These are phyloP conservation scores for Entomortierella chlamydospora DNA, from an alignment of 192 early-diverging fungal genomes.

Conservation along the genomic window DNA sequence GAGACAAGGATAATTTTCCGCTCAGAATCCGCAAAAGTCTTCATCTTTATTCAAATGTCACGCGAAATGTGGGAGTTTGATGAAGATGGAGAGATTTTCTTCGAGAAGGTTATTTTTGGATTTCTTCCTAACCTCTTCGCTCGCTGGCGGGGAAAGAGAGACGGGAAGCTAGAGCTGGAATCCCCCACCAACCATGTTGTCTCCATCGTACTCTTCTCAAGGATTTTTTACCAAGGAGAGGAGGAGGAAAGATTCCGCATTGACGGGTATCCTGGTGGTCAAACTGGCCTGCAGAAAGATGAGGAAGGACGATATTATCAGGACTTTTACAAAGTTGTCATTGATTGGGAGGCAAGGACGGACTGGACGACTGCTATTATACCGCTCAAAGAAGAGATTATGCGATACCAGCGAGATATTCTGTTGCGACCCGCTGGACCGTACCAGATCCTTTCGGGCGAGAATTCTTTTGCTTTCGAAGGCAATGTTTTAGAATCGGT, in stretches of 20 bases:
- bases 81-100: slow-evolving; percentile 95
- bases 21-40: slow-evolving; percentile 94
- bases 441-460: slow-evolving; percentile 73
- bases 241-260: slow-evolving; percentile 46
- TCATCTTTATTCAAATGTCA: slow-evolving; percentile 96
- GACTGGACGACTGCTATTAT: slow-evolving; percentile 79
- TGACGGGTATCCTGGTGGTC: slow-evolving; percentile 44
- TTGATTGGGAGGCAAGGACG: slow-evolving; percentile 87
- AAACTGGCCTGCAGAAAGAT: slow-evolving; percentile 53
- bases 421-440: slow-evolving; percentile 62
- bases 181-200: slow-evolving; percentile 88
- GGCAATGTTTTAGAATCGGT: slow-evolving; percentile 97
- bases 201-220: slow-evolving; percentile 94
- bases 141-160: slow-evolving; percentile 77
- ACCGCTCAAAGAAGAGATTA: slow-evolving; percentile 79
- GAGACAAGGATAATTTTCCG: slow-evolving; percentile 90
- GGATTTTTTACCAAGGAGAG: slow-evolving; percentile 80
- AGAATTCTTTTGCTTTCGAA: slow-evolving; percentile 86
- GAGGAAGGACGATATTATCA: slow-evolving; percentile 77
- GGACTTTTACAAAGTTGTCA: slow-evolving; percentile 96
- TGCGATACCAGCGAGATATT: slow-evolving; percentile 78
- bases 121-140: slow-evolving; percentile 92
- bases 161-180: slow-evolving; percentile 58
- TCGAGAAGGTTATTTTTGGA: slow-evolving; percentile 91
- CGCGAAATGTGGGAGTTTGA: slow-evolving; percentile 99